Evolutionary conservation across 1,284 basidiomycete genomes (phyloP), one percentile per base, ranked within the genome.

Genomic region (Fistulinella cinereoalba): DNA sequence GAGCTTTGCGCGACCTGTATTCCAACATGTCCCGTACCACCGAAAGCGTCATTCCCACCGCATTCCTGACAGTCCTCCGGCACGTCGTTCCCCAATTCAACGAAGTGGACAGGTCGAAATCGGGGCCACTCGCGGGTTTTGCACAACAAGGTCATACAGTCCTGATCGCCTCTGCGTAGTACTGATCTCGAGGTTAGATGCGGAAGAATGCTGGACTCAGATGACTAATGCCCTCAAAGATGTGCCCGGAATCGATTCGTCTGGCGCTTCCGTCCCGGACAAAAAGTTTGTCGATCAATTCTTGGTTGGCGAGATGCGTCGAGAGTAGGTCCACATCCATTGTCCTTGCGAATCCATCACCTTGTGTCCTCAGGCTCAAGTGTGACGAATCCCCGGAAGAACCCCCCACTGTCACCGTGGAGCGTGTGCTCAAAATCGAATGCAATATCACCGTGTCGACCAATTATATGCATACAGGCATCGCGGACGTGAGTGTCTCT

Each of bases 181-280:
- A 15, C 33, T 57, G 19, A 65, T 19, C 1, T 27, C 23, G 32
- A 0, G 29, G n/a, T 10, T 50, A 92, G 96, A 99, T 64, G 96
- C 96, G 12, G 96, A 98, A 63, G 96, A 99, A 67, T 97, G 92
- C 51, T 97, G 91, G 79, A 82, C 80, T 2, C 82, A 88, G 47
- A 82, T 98, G 52, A 71, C 94, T n/a, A 85, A 87, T 44, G 80
- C 87, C 0, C 73, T 98, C 18, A 81, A 85, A 50, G 78, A 81
- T 8, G 75, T 96, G 3, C 71, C 75, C 15, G 62, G 62, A 10
- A 54, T 65, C 6, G 71, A 77, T 18, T 28, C 68, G 5, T 74
- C 60, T 56, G 76, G 66, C 15, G 50, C 54, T 22, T 65, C 65
- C 24, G 50, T 50, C 46, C 42, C 65, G 46, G 52, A 63, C 44